Base-by-base conservation (phyloP, 192 early-diverging fungal genomes). In the Chytriomyces sp. region DNA sequence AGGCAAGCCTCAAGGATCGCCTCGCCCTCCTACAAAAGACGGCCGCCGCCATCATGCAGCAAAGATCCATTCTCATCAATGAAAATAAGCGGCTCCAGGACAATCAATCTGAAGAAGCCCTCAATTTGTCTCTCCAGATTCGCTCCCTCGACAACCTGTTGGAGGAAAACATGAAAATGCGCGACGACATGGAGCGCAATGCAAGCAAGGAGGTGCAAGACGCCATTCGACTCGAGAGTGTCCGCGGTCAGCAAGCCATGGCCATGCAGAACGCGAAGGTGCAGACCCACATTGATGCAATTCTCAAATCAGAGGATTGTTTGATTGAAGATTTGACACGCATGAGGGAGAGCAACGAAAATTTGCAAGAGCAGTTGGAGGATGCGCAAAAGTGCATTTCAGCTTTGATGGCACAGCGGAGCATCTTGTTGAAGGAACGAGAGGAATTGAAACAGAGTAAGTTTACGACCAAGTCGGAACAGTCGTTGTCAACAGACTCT, bases 11-110 rank as follows among this genome's bases (percentile, higher is more conserved):
- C 6, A 17, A 67, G 17, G 40, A 61, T 26, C 64, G 58, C 5
- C 38, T 75, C 25, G 55, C 54, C 25, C 33, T 68, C 39, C 65
- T 75, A 3, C 34, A 75, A 5, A n/a, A 59, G 10, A 75, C 65
- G 19, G 69, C 64, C 12, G 74, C 65, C n/a, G 64, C 74, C 22
- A 57, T 75, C 31, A 69, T 75, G 64, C 39, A 69, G 31, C 74
- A 75, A 28, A 53, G 74, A 22, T 53, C 40, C 7, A 28, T 69
- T 30, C 65, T 75, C 32, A 75, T 75, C 39, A 32, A 41, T 2
- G 74, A 75, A 26, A 75, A 75, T 34, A 59, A 52, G 14, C 19
- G 39, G 25, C 55, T 74, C 2, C 33, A 39, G 1, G 49, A 44
- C 74, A 38, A 66, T 17, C 7, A 25, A 7, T 3, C 28, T 31